A percentile compares a stretch with the other conserved stretches of the same genome.
Conservation (phyloP, 495 filamentous ascomycete species). For the Aspergillus nidulans region DNA sequence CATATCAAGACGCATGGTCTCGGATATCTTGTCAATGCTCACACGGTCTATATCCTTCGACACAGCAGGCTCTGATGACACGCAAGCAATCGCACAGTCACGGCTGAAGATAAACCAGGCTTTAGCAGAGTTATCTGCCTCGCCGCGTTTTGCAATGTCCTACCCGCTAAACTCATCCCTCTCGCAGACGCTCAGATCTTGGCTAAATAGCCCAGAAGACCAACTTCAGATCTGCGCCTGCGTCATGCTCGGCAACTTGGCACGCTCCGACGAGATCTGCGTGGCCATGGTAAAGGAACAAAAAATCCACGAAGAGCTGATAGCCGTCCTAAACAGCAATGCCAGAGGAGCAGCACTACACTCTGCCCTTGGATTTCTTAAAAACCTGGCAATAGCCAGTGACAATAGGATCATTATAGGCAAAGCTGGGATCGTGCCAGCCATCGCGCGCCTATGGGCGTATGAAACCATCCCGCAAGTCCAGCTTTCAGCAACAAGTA, state of each 20-base stretch:
- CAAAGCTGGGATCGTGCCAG: slow-evolving; percentile 44
- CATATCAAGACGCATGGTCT: slow-evolving; percentile 31
- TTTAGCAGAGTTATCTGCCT: slow-evolving; percentile 60
- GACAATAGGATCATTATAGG: slow-evolving; percentile 59
- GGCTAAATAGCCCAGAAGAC: slow-evolving; percentile 46
- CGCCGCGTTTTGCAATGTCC: slow-evolving; percentile 47
- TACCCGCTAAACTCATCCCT: slow-evolving; percentile 49
- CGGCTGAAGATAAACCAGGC: slow-evolving; percentile 52
- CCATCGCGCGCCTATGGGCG: slow-evolving; percentile 58
- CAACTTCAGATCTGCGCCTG: slow-evolving; percentile 71
- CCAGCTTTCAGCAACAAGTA: slow-evolving; percentile 63
- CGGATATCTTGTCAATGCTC: slow-evolving; percentile 30
- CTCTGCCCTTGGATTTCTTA: slow-evolving; percentile 67
- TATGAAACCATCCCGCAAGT: slow-evolving; percentile 61
- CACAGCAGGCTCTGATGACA: slow-evolving; percentile 40
- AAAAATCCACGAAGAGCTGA: slow-evolving; percentile 52
- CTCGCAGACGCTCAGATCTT: slow-evolving; percentile 49
- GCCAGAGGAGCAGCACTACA: slow-evolving; percentile 55
- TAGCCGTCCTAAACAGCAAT: slow-evolving; percentile 45
- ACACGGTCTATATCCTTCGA: slow-evolving; percentile 27
- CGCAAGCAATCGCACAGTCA: slow-evolving; percentile 48
- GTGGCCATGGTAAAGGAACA: slow-evolving; percentile 49
- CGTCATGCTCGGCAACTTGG: slow-evolving; percentile 72
- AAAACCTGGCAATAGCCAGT: slow-evolving; percentile 68
- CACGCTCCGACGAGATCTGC: slow-evolving; percentile 64